Base-by-base conservation (phyloP, 1,284 basidiomycete genomes). In the Ceratobasidium sp. region DNA sequence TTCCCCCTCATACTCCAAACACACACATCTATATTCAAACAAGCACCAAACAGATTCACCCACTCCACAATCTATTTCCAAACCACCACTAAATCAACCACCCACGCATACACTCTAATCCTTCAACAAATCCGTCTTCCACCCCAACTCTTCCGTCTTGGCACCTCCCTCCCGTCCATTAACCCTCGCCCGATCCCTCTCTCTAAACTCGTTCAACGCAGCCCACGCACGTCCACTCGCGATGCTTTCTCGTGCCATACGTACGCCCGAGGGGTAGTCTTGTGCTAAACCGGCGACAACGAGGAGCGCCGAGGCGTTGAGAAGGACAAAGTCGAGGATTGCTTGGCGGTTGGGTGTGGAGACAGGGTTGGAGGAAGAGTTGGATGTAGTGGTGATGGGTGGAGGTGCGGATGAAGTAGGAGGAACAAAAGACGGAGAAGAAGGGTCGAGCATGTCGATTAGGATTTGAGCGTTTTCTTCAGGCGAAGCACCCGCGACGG, bases 231-330 rank as follows among this genome's bases (percentile, higher is more conserved):
- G 89, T 1, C 96, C 95, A 34, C 89, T 90, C 43, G 85, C 85
- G 25, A 97, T 85, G 77, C 92, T 92, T 83, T 93, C 87, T 81
- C 88, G 85, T n/a, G 95, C 95, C 79, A 94, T 81, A 76, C 84
- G 83, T 0, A 93, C 91, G 1, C 95, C 96, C 29, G 95, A 89
- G 81, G 88, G 88, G 82, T 89, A 93, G 81, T 91, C 88, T 49
- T 82, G 82, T 19, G 91, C 94, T 54, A 92, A 78, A 0, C 95
- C 95, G 1, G 93, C 90, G 2, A 97, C 90, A 25, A 95, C 90
- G 54, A 98, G 85, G 69, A 97, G 83, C 7, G 95, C 95, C 6
- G 94, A 90, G 0, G 95, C 89, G 81, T 97, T 97, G 84, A 97
- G 84, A 74, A 96, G 84, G 76, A 97, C 94, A 82, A 96, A 97